Percentiles rank a stretch among this genome's conserved stretches.
Evolutionary conservation across 78 protist species (phyloP).

Genomic region (Reticulomyxa filosa): DNA sequence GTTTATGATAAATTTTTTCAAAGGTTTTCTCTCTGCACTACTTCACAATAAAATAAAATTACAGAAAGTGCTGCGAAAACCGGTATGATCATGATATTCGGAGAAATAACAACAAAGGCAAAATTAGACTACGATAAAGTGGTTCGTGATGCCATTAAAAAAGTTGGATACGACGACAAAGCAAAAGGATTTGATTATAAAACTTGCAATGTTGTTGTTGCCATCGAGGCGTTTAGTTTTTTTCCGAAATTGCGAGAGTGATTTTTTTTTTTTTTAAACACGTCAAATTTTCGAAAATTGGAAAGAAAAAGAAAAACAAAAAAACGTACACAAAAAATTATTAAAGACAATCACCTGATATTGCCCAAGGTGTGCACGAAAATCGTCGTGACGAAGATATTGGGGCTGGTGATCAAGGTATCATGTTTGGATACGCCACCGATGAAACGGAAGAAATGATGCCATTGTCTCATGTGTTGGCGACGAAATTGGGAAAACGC

Average conservation of each 20-base stretch:
- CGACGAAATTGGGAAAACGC: conserved; percentile 55
- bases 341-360: conserved; percentile 99
- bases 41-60: neutral
- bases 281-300: too few species aligned
- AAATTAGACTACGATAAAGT: conserved; percentile 82
- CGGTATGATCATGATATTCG: conserved; percentile 90
- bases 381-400: conserved; percentile 51
- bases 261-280: too few species aligned
- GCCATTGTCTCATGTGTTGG: conserved; percentile 86
- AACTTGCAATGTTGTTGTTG: conserved; percentile 84
- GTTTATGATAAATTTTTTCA: too few species aligned
- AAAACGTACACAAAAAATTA: too few species aligned
- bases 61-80: conserved; percentile 84
- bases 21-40: neutral
- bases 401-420: conserved; percentile 99
- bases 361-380: conserved; percentile 87
- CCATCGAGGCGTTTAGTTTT: conserved; percentile 82
- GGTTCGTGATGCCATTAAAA: conserved; percentile 53
- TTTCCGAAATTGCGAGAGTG: too few species aligned
- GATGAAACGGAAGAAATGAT: conserved; percentile 82
- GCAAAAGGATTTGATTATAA: conserved; percentile 66
- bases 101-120: conserved; percentile 96
- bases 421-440: conserved; percentile 99
- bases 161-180: conserved; percentile 8
- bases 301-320: too few species aligned